Base-by-base conservation (phyloP, 163 green algal species). In the Chlamydomonas reinhardtii region DNA sequence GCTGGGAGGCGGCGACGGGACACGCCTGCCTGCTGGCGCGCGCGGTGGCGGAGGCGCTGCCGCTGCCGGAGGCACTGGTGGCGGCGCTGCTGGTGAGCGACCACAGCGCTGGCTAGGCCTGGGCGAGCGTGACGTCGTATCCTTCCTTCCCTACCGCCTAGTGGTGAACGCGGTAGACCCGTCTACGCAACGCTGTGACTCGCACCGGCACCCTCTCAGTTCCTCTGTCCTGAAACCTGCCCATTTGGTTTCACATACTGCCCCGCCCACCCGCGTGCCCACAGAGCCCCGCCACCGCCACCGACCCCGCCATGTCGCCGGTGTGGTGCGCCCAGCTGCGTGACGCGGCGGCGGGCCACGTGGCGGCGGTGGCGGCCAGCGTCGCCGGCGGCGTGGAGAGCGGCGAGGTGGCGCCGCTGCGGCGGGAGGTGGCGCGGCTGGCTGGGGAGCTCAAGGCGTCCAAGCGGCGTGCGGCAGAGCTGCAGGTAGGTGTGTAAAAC, bases 261-360 rank as follows among this genome's bases (percentile, higher is more conserved):
- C n/a, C n/a, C n/a, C n/a, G n/a, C n/a, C n/a, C n/a, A 8, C 39
- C 39, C 5, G 39, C 39, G 5, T 8, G 39, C 39, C 39, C 72
- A 43, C 78, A 85, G 78, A 77, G 72, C 68, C n/a, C 73, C 29
- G 15, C 48, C 19, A 20, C 77, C 24, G 31, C 78, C 66, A 25
- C 78, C 43, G 68, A 77, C n/a, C 78, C 69, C 35, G 32, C 20
- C 32, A n/a, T 84, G 27, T 59, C 70, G 2, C 34, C 27, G 11
- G 12, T 66, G 19, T 86, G 80, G 80, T 80, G 70, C 80, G 34
- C 25, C 70, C 65, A 86, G 54, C 54, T 86, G 56, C 80, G 80
- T 0, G 80, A 79, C 20, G 59, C 25, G 32, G 20, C 79, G 34
- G 54, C 56, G 19, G 25, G 25, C 0, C 70, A 86, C 32, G 3